Percentiles rank a stretch among this genome's conserved stretches.
These are phyloP conservation scores for Linderina pennispora DNA, from an alignment of 192 early-diverging fungal species.

Conservation along the genomic window DNA sequence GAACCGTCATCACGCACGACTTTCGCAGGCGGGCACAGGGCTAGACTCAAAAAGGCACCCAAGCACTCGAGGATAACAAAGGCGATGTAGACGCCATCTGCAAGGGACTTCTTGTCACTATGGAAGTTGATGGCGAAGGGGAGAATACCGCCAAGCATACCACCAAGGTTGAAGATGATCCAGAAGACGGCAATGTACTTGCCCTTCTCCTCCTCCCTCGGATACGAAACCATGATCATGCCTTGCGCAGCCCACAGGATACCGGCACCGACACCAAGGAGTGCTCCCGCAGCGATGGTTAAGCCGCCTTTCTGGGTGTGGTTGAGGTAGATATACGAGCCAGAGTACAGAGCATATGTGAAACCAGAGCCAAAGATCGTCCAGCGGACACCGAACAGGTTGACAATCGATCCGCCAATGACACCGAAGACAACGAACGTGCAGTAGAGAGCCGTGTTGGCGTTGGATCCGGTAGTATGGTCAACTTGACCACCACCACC, in stretches of 20 bases:
- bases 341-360: constrained; percentile 59
- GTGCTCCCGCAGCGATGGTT: constrained; percentile 57
- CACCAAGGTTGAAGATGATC: neutral
- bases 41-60: neutral
- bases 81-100: neutral
- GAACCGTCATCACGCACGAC: constrained; percentile 56
- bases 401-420: constrained; percentile 58
- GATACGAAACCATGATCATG: constrained; percentile 71
- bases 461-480: constrained; percentile 49
- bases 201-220: constrained; percentile 63
- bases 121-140: neutral
- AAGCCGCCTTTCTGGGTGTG: constrained; percentile 45
- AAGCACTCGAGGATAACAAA: neutral
- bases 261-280: constrained; percentile 70
- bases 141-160: neutral
- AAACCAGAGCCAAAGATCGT: constrained; percentile 53
- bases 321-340: constrained; percentile 53
- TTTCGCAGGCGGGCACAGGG: constrained; percentile 28
- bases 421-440: constrained; percentile 63
- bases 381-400: constrained; percentile 58
- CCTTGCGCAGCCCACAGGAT: constrained; percentile 61
- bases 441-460: constrained; percentile 59
- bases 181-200: constrained; percentile 48
- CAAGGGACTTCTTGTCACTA: neutral
- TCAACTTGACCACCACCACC: constrained; percentile 53